These are phyloP conservation scores for Starmerella ratchasimensis DNA, from an alignment of 805 yeast genomes.

Conservation along the genomic window DNA sequence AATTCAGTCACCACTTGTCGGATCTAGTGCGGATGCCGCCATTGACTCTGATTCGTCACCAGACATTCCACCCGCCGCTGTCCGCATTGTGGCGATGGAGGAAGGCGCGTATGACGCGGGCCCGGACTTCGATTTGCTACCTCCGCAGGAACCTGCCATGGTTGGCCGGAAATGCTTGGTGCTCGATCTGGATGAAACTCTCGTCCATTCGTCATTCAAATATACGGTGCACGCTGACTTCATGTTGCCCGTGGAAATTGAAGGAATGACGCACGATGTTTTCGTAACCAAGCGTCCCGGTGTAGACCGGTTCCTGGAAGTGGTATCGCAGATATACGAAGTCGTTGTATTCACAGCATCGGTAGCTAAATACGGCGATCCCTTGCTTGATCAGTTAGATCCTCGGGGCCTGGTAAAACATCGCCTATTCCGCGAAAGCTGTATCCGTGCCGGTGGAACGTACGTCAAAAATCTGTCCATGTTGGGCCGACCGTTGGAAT, in stretches of 20 bases:
- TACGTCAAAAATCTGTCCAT: conserved; percentile 88
- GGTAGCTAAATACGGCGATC: conserved; percentile 91
- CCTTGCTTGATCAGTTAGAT: conserved; percentile 79
- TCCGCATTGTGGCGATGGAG: conserved; percentile 32
- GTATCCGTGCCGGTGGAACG: conserved; percentile 87
- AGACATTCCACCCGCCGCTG: no score
- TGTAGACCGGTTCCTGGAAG: conserved; percentile 77
- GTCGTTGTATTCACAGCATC: conserved; percentile 96
- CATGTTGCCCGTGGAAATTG: conserved; percentile 94
- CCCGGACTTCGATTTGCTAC: conserved; percentile 20
- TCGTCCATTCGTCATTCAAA: conserved; percentile 91
- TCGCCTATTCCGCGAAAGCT: conserved; percentile 84
- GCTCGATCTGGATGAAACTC: conserved; percentile 86
- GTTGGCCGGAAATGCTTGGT: conserved; percentile 67
- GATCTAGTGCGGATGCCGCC: no score
- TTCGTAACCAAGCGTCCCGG: conserved; percentile 97
- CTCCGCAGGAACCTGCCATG: conserved; percentile 20
- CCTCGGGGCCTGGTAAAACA: conserved; percentile 66
- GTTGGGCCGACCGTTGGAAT: conserved; percentile 80
- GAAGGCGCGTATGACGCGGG: conserved; percentile 28
- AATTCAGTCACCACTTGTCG: no score
- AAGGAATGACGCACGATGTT: conserved; percentile 80
- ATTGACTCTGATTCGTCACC: no score
- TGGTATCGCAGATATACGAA: conserved; percentile 77
- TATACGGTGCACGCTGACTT: conserved; percentile 87